Evolutionary conservation across 306 rosid genomes (phyloP).

Genomic region (Astragalus membranaceus): DNA sequence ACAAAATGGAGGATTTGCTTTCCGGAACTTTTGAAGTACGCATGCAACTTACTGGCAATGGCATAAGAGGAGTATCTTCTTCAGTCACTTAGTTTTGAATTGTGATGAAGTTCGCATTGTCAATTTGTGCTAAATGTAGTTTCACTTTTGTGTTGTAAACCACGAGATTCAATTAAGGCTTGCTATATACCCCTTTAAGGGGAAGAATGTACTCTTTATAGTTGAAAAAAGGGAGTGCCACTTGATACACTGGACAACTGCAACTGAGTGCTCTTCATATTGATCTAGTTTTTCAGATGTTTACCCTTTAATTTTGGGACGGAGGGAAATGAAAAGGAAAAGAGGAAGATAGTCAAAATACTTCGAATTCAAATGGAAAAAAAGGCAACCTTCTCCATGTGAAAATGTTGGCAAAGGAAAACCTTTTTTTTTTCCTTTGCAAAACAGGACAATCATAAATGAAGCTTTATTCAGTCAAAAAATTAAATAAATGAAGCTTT

Average conservation of each 20-base stretch:
- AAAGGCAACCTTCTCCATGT: neutral
- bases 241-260: neutral
- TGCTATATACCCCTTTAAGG: conserved; percentile 29
- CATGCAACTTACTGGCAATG: conserved; percentile 4
- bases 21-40: conserved; percentile 5
- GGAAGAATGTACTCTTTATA: conserved; percentile 32
- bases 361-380: neutral
- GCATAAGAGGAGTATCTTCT: conserved; percentile 7
- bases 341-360: neutral
- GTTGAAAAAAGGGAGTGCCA: conserved; percentile 6
- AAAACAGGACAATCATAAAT: neutral
- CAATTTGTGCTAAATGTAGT: conserved; percentile 21
- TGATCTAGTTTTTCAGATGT: neutral
- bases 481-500: too few species aligned
- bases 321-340: neutral
- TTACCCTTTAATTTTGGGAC: neutral
- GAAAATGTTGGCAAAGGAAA: neutral
- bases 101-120: conserved; percentile 25
- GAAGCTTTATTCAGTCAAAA: too few species aligned
- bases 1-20: conserved; percentile 9
- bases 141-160: conserved; percentile 29
- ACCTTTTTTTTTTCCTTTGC: neutral
- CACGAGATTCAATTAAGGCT: conserved; percentile 24
- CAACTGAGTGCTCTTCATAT: neutral
- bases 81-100: conserved; percentile 1